phyloP scores from a whole-genome alignment of 2,329 filamentous ascomycete genomes.

The Leptographium wingfieldii region DNA sequence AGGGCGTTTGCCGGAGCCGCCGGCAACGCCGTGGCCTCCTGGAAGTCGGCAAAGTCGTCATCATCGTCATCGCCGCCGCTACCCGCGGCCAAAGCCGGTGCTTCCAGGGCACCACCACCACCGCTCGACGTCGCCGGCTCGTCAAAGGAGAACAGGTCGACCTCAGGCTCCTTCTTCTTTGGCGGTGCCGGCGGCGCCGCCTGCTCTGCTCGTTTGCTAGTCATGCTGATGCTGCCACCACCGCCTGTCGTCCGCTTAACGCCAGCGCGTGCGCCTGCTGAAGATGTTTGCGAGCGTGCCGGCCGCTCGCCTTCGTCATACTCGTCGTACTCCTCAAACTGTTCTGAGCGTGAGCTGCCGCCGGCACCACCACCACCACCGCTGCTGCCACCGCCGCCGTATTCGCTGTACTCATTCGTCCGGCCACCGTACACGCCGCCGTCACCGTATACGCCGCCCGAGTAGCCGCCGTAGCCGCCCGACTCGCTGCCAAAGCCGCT shows the following conservation, averaged over 20 bases:
- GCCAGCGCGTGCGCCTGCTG: conserved; percentile 34
- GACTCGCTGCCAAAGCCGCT: conserved; percentile 89
- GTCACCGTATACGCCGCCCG: conserved; percentile 79
- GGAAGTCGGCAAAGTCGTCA: conserved; percentile 96
- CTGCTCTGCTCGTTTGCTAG: conserved; percentile 21
- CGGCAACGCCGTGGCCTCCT: conserved; percentile 61
- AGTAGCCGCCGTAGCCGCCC: conserved; percentile 46
- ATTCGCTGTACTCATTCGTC: conserved; percentile 56
- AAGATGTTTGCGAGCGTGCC: conserved; percentile 21
- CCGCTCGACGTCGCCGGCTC: conserved; percentile 34
- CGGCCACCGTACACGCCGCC: conserved; percentile 86
- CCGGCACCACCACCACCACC: conserved; percentile 22
- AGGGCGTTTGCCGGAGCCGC: conserved; percentile 2
- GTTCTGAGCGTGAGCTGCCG: conserved; percentile 44
- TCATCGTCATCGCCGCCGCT: conserved; percentile 56
- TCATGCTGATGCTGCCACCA: conserved; percentile 13
- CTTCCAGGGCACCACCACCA: conserved; percentile 1
- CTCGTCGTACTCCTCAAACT: conserved; percentile 96
- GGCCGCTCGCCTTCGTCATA: conserved; percentile 61
- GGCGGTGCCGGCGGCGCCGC: conserved; percentile 37
- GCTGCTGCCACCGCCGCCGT: background rate
- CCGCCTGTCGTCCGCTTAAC: conserved; percentile 11
- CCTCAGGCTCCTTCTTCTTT: conserved; percentile 79
- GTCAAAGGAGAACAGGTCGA: conserved; percentile 88
- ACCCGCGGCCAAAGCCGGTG: conserved; percentile 27